Evolutionary conservation across 1,284 basidiomycete genomes (phyloP).

Genomic region (Ceratobasidium sp.): DNA sequence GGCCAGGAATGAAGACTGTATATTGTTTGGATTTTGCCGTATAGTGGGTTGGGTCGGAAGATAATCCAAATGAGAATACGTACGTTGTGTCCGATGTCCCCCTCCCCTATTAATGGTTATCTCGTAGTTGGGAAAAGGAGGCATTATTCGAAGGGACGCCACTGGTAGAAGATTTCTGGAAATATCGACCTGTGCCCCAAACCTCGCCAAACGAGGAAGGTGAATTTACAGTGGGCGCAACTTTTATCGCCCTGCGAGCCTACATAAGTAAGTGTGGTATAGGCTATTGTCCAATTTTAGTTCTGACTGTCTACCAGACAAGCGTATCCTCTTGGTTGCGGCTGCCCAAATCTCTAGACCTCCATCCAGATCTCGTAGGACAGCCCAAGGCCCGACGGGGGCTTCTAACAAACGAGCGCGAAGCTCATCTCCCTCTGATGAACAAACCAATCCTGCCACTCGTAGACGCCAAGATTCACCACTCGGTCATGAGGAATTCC

Average conservation of each 20-base stretch:
- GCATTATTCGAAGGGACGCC: not conserved
- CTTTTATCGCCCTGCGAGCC: constrained; percentile 15
- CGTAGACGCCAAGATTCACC: constrained; percentile 30
- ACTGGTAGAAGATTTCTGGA: constrained; percentile 31
- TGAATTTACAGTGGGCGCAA: constrained; percentile 10
- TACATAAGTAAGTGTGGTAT: constrained; percentile 17
- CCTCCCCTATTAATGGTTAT: not conserved
- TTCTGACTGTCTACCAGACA: not conserved
- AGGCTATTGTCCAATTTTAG: not conserved
- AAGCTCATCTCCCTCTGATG: constrained; percentile 3
- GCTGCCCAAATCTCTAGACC: constrained; percentile 11
- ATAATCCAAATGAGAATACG: constrained; percentile 25
- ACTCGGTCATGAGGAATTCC: not conserved
- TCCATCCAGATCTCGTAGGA: not conserved
- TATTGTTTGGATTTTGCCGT: not conserved
- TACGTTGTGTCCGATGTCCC: not conserved
- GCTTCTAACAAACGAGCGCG: constrained; percentile 21
- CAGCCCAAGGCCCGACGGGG: not conserved
- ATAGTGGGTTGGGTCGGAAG: constrained; percentile 32
- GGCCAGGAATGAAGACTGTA: no score
- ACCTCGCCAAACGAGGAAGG: constrained; percentile 26
- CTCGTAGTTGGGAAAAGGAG: constrained; percentile 30
- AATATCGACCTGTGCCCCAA: not conserved
- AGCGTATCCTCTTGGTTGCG: constrained; percentile 5
- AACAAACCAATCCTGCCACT: not conserved